A percentile compares a stretch with the other conserved stretches of the same genome.
These are phyloP conservation scores for Margaritispora aquatica DNA, from an alignment of 495 filamentous ascomycete species.

Conservation along the genomic window DNA sequence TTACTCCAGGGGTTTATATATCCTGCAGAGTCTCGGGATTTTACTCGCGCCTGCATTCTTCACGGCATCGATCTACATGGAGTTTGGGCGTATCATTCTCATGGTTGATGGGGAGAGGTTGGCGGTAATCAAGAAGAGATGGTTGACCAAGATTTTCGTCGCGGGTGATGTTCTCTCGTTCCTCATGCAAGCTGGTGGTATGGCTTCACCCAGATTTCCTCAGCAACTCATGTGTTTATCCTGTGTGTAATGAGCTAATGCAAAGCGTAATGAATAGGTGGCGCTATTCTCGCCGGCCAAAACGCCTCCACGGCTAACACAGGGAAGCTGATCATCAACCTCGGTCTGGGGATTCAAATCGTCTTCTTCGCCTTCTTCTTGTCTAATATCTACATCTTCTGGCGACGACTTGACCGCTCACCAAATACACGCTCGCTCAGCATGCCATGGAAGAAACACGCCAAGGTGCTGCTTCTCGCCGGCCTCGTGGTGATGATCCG, in stretches of 20 bases:
- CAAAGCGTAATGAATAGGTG: conserved; percentile 5
- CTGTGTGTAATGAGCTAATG: not conserved
- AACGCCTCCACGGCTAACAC: conserved; percentile 4
- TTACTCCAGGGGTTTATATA: conserved; percentile 31
- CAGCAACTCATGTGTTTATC: not conserved
- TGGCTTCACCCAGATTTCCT: too few relatives aligned
- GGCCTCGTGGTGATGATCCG: conserved; percentile 53
- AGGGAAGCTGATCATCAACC: conserved; percentile 31
- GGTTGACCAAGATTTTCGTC: conserved; percentile 42
- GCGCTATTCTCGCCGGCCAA: conserved; percentile 17
- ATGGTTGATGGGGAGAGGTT: conserved; percentile 36
- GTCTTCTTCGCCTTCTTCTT: conserved; percentile 45
- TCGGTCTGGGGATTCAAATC: conserved; percentile 39
- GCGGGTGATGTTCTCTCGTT: conserved; percentile 37
- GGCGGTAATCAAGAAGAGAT: conserved; percentile 29
- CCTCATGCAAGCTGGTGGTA: conserved; percentile 29
- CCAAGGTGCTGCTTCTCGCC: conserved; percentile 37
- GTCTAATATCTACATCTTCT: conserved; percentile 31
- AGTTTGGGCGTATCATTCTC: conserved; percentile 39
- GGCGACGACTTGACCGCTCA: conserved; percentile 14
- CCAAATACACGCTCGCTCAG: conserved; percentile 10
- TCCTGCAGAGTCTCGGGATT: conserved; percentile 39
- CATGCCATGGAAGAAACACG: conserved; percentile 5
- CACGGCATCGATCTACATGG: conserved; percentile 50
- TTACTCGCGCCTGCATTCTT: conserved; percentile 46